Conservation (phyloP, 805 yeast species). For the Vanderwaltozyma yarrowii region DNA sequence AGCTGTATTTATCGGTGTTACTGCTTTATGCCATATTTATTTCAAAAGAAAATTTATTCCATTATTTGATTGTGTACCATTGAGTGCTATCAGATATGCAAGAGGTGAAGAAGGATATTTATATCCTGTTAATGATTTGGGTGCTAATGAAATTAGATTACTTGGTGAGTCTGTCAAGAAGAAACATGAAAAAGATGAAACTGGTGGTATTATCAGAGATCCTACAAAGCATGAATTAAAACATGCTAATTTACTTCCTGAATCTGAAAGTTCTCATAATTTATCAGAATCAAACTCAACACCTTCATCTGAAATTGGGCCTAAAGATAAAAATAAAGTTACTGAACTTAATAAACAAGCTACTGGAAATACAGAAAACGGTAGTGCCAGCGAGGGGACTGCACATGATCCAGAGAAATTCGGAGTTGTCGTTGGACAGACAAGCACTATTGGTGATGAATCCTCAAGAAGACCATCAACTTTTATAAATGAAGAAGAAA, state of each 20-base stretch:
- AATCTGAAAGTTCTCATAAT: constrained; percentile 1
- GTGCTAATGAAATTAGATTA: constrained; percentile 43
- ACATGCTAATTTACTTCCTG: constrained; percentile 13
- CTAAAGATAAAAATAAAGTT: neutral
- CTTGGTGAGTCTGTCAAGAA: constrained; percentile 34
- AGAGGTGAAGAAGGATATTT: constrained; percentile 31
- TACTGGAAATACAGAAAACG: neutral
- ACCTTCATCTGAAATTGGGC: neutral
- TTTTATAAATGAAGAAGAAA: constrained; percentile 21
- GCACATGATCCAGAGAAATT: neutral
- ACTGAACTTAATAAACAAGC: constrained; percentile 1
- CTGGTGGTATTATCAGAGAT: constrained; percentile 22
- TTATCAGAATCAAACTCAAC: constrained; percentile 1
- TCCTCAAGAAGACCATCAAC: constrained; percentile 25
- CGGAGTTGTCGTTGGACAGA: neutral
- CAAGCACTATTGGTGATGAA: constrained; percentile 12
- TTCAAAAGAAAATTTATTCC: constrained; percentile 52
- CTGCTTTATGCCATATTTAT: constrained; percentile 50
- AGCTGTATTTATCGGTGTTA: constrained; percentile 45
- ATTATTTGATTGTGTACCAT: constrained; percentile 57
- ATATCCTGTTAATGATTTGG: constrained; percentile 62
- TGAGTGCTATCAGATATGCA: constrained; percentile 39
- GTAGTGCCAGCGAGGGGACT: neutral
- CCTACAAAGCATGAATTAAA: constrained; percentile 23
- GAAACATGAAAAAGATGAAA: constrained; percentile 14